phyloP scores from a whole-genome alignment of 2,329 filamentous ascomycete species.

The Botrytis byssoidea region DNA sequence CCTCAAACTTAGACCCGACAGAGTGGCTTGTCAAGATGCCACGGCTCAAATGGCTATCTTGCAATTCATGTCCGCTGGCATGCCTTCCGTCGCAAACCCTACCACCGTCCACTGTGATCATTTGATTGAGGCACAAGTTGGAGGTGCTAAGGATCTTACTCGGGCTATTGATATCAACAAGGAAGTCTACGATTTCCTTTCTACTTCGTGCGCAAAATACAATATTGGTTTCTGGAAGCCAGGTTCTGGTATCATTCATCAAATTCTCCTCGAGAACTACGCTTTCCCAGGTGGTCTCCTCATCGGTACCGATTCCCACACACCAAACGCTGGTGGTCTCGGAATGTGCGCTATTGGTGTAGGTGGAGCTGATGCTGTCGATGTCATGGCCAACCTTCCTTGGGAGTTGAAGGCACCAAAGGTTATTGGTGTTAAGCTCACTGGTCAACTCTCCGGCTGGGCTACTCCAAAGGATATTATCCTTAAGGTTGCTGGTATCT shows the following conservation, averaged over 20 bases:
- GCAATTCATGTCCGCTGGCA: constrained; percentile 99
- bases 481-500: constrained; percentile 91
- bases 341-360: constrained; percentile 82
- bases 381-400: constrained; percentile 95
- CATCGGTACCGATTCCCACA: constrained; percentile 97
- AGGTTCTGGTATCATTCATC: constrained; percentile 98
- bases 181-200: constrained; percentile 98
- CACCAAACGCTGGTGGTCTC: constrained; percentile 93
- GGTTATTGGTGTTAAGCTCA: constrained; percentile 93
- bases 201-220: constrained; percentile 94
- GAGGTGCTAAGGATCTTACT: constrained; percentile 88
- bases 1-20: constrained; percentile 93
- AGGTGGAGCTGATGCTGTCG: constrained; percentile 95
- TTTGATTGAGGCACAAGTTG: constrained; percentile 95
- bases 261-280: constrained; percentile 98
- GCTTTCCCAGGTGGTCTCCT: constrained; percentile 97
- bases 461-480: constrained; percentile 95
- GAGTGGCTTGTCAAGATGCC: constrained; percentile 98
- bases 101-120: constrained; percentile 98
- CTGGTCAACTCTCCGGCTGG: constrained; percentile 87
- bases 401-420: constrained; percentile 99
- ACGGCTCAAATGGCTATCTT: constrained; percentile 99
- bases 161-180: constrained; percentile 94
- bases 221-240: constrained; percentile 99
- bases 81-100: constrained; percentile 92